These are phyloP conservation scores for Pseudopyricularia cyperi DNA, from an alignment of 2,329 filamentous ascomycete species.

Conservation along the genomic window DNA sequence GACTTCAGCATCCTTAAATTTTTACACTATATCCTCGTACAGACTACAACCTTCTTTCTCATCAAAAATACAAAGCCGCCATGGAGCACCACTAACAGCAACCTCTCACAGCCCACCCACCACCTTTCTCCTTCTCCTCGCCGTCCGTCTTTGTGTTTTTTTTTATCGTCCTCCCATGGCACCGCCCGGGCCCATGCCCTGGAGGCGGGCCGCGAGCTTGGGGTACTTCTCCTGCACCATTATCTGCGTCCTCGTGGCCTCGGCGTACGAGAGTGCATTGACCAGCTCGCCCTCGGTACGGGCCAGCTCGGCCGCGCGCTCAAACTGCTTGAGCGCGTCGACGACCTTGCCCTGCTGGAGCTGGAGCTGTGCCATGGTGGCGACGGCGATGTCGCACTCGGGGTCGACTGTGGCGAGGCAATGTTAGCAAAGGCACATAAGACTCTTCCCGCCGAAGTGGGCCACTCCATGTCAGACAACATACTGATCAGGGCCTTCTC, in stretches of 20 bases:
- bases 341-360: constrained; percentile 96
- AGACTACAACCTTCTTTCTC: no score
- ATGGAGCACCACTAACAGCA: no score
- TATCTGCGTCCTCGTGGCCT: constrained; percentile 90
- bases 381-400: constrained; percentile 96
- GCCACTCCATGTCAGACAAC: no score
- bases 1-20: no score
- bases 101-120: no score
- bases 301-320: constrained; percentile 86
- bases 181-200: constrained; percentile 30
- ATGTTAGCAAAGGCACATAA: constrained; percentile 19
- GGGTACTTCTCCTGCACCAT: constrained; percentile 84
- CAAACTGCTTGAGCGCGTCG: constrained; percentile 91
- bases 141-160: neutral
- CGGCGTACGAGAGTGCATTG: constrained; percentile 91
- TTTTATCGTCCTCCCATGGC: constrained; percentile 8
- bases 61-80: no score
- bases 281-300: constrained; percentile 92
- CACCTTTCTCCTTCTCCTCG: neutral
- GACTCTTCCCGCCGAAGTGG: constrained; percentile 3
- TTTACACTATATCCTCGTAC: no score
- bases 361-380: constrained; percentile 95
- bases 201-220: constrained; percentile 60
- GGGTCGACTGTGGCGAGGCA: constrained; percentile 59
- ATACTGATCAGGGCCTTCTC: constrained; percentile 93